phyloP scores from a whole-genome alignment of 2,329 filamentous ascomycete species.

The Microthyrium microscopicum region DNA sequence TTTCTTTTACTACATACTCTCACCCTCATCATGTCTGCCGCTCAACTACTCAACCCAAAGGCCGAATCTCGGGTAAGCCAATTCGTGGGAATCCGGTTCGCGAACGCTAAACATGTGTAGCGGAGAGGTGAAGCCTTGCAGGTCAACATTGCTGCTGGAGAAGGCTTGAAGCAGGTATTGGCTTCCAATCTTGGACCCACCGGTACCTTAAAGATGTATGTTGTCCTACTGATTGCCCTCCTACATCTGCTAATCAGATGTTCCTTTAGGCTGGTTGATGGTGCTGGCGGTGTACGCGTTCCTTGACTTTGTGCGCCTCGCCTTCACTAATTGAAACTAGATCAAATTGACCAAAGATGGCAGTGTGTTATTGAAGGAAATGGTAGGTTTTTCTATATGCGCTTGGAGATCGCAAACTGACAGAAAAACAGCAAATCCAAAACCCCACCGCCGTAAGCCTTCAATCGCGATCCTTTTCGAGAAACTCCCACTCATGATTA shows the following conservation, averaged over 20 bases:
- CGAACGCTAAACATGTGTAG: conserved; percentile 37
- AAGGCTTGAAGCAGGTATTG: conserved; percentile 52
- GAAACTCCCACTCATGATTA: conserved; percentile 19
- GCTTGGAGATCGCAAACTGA: conserved; percentile 27
- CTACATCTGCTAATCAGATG: conserved; percentile 23
- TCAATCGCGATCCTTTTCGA: conserved; percentile 24
- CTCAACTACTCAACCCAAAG: conserved; percentile 96
- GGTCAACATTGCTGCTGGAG: conserved; percentile 93
- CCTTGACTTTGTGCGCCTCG: conserved; percentile 8
- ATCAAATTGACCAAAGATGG: conserved; percentile 99
- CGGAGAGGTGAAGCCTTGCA: conserved; percentile 89
- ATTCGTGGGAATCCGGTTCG: conserved; percentile 9
- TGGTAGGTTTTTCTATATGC: no score
- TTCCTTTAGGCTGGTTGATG: conserved; percentile 49
- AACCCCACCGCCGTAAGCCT: conserved; percentile 96
- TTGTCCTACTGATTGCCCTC: no score
- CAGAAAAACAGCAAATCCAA: no score
- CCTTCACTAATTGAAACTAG: conserved; percentile 27
- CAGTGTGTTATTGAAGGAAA: conserved; percentile 61
- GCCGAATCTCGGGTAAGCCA: conserved; percentile 79
- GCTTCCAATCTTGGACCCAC: conserved; percentile 90
- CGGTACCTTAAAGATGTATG: conserved; percentile 97
- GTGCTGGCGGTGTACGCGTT: conserved; percentile 37
- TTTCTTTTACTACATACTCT: not conserved
- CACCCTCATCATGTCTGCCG: conserved; percentile 61